phyloP scores from a whole-genome alignment of 805 yeast species.

The Candida glaebosa region DNA sequence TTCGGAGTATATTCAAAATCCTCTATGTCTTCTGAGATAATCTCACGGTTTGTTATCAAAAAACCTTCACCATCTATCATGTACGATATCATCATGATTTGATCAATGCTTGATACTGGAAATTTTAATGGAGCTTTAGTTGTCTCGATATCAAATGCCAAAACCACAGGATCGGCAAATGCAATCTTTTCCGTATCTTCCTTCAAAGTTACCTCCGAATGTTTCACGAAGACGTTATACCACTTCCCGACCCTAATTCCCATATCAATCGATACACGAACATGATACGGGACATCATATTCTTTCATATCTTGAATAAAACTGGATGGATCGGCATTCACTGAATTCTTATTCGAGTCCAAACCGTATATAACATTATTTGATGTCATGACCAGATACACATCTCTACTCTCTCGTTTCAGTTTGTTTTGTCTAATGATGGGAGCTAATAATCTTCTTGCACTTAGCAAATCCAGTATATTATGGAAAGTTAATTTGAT shows the following conservation, averaged over 20 bases:
- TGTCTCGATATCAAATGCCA: constrained; percentile 97
- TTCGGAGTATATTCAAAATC: constrained; percentile 98
- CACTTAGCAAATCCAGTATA: constrained; percentile 67
- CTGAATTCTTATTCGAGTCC: constrained; percentile 9
- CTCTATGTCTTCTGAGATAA: constrained; percentile 89
- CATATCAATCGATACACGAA: constrained; percentile 89
- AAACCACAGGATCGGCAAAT: constrained; percentile 94
- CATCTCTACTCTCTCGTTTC: constrained; percentile 59
- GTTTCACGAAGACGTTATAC: constrained; percentile 74
- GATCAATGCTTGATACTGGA: constrained; percentile 88
- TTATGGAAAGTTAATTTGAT: constrained; percentile 73
- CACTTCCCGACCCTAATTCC: constrained; percentile 91
- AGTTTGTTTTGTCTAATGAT: constrained; percentile 64
- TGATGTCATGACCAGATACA: constrained; percentile 56
- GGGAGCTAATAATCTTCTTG: constrained; percentile 67
- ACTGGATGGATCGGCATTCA: constrained; percentile 51
- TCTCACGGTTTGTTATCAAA: constrained; percentile 89
- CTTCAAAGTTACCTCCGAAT: constrained; percentile 49
- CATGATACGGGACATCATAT: constrained; percentile 95
- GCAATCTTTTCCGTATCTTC: constrained; percentile 76
- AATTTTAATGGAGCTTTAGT: constrained; percentile 94
- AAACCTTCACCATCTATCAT: constrained; percentile 99
- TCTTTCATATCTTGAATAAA: constrained; percentile 80
- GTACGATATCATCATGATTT: constrained; percentile 97
- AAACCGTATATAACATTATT: constrained; percentile 28